Conservation (phyloP, 441 rosid genomes). For the Aleurites moluccanus region DNA sequence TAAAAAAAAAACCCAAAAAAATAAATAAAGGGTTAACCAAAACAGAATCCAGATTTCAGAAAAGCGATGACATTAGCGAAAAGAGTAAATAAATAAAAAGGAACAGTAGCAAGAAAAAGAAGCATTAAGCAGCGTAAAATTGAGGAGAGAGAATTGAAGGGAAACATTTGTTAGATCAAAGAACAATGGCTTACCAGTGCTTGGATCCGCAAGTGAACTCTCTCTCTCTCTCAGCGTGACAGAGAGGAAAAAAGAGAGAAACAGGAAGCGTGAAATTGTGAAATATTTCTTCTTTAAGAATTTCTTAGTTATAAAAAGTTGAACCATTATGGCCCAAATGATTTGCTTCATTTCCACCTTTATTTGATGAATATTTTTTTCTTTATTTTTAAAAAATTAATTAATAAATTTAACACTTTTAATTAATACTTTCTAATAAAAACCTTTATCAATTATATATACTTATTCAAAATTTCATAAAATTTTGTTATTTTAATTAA, state of each 20-base stretch:
- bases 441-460: no score
- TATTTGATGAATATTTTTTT: no score
- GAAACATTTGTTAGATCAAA: constrained; percentile 9
- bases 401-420: no score
- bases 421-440: no score
- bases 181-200: constrained; percentile 6
- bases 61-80: background rate
- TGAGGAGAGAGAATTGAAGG: constrained; percentile 1
- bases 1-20: background rate
- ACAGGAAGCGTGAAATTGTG: no score
- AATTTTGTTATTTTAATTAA: no score
- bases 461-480: no score
- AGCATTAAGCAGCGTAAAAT: background rate
- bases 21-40: background rate
- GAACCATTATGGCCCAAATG: no score
- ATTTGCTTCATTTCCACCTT: no score
- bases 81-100: background rate
- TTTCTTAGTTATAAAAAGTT: no score
- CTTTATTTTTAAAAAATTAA: no score
- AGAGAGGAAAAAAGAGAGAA: background rate
- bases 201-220: constrained; percentile 10
- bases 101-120: background rate
- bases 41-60: background rate
- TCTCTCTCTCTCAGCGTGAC: background rate
- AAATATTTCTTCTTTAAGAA: no score